Conservation (phyloP, 257 asterid genomes). For the Lantana camara region DNA sequence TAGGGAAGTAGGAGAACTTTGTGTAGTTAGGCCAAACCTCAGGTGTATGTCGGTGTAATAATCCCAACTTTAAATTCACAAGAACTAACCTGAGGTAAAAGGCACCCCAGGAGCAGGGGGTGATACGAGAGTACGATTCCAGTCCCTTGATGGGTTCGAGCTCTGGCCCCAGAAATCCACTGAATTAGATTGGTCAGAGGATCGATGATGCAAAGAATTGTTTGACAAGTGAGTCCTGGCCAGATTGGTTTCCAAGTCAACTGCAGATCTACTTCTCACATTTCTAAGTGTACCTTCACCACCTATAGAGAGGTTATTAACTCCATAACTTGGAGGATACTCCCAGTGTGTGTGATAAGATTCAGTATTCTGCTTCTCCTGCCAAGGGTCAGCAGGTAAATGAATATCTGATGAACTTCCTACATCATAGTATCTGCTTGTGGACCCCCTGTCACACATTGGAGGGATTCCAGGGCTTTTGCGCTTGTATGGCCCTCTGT, state of each 20-base stretch:
- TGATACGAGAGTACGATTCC: constrained; percentile 44
- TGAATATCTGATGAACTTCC: constrained; percentile 75
- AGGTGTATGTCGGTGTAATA: no score
- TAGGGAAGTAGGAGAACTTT: no score
- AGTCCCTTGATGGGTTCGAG: constrained; percentile 49
- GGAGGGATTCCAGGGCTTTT: constrained; percentile 66
- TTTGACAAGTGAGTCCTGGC: constrained; percentile 46
- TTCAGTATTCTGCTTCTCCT: constrained; percentile 59
- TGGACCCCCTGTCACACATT: constrained; percentile 58
- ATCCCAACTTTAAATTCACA: constrained; percentile 1
- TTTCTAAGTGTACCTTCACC: constrained; percentile 61
- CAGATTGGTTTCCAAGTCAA: constrained; percentile 46
- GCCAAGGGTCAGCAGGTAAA: constrained; percentile 53
- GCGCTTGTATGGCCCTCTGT: constrained; percentile 67
- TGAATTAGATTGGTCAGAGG: constrained; percentile 44
- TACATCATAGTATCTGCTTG: constrained; percentile 59
- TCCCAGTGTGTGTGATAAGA: constrained; percentile 54
- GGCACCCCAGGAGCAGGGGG: constrained; percentile 52
- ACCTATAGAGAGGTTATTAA: constrained; percentile 54
- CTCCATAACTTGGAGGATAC: constrained; percentile 49
- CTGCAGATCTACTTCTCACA: constrained; percentile 67
- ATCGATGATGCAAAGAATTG: constrained; percentile 39
- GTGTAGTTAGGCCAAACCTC: no score
- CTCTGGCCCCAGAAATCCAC: constrained; percentile 52
- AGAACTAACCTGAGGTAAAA: constrained; percentile 54